These are phyloP conservation scores for Mentha longifolia DNA, from an alignment of 257 asterid genomes.

Conservation along the genomic window DNA sequence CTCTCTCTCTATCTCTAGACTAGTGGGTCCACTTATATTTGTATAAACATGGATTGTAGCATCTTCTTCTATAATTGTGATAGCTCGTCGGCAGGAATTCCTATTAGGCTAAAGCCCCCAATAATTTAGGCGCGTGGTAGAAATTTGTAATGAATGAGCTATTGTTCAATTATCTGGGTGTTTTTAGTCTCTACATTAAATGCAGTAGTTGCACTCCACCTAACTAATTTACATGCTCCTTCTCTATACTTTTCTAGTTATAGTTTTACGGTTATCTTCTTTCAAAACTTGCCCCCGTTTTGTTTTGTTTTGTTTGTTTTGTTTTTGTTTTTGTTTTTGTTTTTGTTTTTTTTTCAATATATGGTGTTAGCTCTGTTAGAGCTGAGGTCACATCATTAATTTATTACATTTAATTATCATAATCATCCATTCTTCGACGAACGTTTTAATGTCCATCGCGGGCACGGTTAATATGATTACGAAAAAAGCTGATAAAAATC, in stretches of 20 bases:
- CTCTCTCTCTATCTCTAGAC: neutral
- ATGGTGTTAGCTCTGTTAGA: too few relatives aligned
- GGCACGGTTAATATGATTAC: too few relatives aligned
- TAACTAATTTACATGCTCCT: neutral
- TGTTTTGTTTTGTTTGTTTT: too few relatives aligned
- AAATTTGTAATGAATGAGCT: constrained; percentile 2
- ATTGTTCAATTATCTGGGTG: constrained; percentile 16
- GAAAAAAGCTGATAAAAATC: too few relatives aligned
- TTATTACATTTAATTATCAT: neutral
- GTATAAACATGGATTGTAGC: neutral
- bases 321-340: too few relatives aligned
- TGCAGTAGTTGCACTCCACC: constrained; percentile 39
- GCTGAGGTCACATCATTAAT: constrained; percentile 7
- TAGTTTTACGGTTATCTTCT: neutral
- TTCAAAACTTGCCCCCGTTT: too few relatives aligned
- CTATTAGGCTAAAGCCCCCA: neutral
- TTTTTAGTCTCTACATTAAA: constrained; percentile 40
- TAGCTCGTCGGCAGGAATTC: constrained; percentile 27
- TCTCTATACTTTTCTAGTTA: constrained; percentile 1
- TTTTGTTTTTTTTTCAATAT: too few relatives aligned
- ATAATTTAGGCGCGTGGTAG: constrained; percentile 7
- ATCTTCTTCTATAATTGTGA: neutral
- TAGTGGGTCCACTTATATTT: neutral
- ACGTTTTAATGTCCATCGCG: too few relatives aligned
- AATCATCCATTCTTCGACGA: neutral